These are phyloP conservation scores for Phytophthora fragariae DNA, from an alignment of 352 stramenopile species.

Conservation along the genomic window DNA sequence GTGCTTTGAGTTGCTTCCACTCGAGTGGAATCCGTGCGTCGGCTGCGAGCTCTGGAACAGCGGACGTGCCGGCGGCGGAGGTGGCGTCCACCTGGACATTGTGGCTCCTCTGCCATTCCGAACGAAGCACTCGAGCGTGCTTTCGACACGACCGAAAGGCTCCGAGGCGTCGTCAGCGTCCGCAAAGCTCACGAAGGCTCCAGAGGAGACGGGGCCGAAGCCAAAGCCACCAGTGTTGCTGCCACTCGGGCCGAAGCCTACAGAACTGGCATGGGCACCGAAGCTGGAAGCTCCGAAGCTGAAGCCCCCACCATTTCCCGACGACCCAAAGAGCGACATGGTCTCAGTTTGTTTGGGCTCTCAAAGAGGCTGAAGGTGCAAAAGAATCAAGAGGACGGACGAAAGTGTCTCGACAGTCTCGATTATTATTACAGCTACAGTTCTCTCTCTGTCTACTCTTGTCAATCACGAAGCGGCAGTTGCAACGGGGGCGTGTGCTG, in stretches of 20 bases:
- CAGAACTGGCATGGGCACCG: background rate
- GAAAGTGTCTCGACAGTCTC: slow-evolving; percentile 11
- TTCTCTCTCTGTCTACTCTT: slow-evolving; percentile 22
- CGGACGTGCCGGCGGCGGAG: slow-evolving; percentile 6
- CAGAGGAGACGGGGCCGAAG: background rate
- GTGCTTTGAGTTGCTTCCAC: background rate
- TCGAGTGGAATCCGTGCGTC: slow-evolving; percentile 6
- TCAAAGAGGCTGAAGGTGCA: slow-evolving; percentile 3
- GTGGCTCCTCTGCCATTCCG: slow-evolving; percentile 8
- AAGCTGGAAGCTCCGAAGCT: background rate
- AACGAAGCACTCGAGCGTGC: slow-evolving; percentile 18
- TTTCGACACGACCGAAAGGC: slow-evolving; percentile 28
- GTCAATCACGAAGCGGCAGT: slow-evolving; percentile 12
- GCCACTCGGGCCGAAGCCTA: background rate
- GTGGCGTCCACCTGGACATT: slow-evolving; percentile 17
- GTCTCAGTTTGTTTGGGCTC: background rate
- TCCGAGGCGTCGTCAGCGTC: slow-evolving; percentile 16
- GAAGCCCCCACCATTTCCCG: slow-evolving; percentile 2
- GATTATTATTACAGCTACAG: slow-evolving; percentile 19
- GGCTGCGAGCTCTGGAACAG: slow-evolving; percentile 2
- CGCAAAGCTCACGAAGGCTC: background rate
- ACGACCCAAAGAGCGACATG: slow-evolving; percentile 22
- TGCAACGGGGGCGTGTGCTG: slow-evolving; percentile 1
- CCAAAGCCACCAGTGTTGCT: background rate
- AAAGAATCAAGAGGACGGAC: slow-evolving; percentile 1